Evolutionary conservation across 192 early-diverging fungal genomes (phyloP), one percentile per base, ranked within the genome.

Genomic region (Spinellus fusiger): DNA sequence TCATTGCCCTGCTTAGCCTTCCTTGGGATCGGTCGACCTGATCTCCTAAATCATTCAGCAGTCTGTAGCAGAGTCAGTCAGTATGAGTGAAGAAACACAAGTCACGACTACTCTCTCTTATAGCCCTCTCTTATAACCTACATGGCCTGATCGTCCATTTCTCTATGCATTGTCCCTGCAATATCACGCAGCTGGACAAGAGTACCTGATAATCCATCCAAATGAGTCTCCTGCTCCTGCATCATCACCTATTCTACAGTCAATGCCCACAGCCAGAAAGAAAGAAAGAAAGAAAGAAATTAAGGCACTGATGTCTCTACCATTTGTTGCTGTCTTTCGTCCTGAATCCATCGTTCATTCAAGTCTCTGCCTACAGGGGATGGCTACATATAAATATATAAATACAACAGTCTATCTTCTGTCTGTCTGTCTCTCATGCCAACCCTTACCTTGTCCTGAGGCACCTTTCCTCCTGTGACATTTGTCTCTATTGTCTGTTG

Each of bases 241-340:
- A 84, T 68, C 35, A 84, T 48, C 28, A 81, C 68, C 79, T 84
- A n/a, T n/a, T n/a, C n/a, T n/a, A n/a, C n/a, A n/a, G n/a, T n/a
- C n/a, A n/a, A n/a, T n/a, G n/a, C n/a, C n/a, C n/a, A n/a, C n/a
- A n/a, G n/a, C n/a, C n/a, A n/a, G n/a, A n/a, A n/a, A n/a, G n/a
- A n/a, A n/a, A n/a, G n/a, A n/a, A n/a, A n/a, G n/a, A n/a, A n/a
- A n/a, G n/a, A n/a, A n/a, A n/a, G n/a, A n/a, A n/a, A n/a, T n/a
- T n/a, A n/a, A n/a, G n/a, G n/a, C n/a, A n/a, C n/a, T n/a, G 40
- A 31, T 9, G 31, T 12, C 22, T 59, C 37, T 62, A 75, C 73
- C 26, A 56, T 63, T 59, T 79, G 74, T 23, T 74, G 68, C 22
- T 37, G 32, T 22, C 60, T 38, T 37, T 67, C 65, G 28, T 61